These are phyloP conservation scores for Metarhizium anisopliae DNA, from an alignment of 2,329 filamentous ascomycete genomes.

Conservation along the genomic window DNA sequence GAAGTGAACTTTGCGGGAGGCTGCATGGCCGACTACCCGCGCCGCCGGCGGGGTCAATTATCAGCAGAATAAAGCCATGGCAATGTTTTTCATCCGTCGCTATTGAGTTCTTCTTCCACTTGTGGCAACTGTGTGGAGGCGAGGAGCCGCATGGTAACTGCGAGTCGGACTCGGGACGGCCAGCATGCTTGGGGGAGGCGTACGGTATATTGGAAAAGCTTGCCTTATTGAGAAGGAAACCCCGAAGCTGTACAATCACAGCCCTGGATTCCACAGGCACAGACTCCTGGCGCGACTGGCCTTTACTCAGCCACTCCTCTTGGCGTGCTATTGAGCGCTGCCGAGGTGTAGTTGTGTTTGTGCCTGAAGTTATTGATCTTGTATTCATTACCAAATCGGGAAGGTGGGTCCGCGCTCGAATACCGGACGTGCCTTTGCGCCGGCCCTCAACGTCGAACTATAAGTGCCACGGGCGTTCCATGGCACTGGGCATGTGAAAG, in stretches of 20 bases:
- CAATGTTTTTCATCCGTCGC: background rate
- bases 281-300: background rate
- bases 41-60: background rate
- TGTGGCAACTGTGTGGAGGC: background rate
- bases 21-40: background rate
- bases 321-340: background rate
- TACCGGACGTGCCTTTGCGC: background rate
- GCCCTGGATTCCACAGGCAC: background rate
- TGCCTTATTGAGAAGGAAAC: background rate
- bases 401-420: conserved; percentile 3
- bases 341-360: background rate
- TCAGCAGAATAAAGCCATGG: background rate
- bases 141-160: background rate
- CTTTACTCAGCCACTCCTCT: background rate
- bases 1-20: background rate
- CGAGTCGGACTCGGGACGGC: too few species aligned
- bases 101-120: background rate
- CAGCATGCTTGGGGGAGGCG: too few species aligned
- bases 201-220: background rate
- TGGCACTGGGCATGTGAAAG: background rate
- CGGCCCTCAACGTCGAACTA: background rate
- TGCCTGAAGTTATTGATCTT: conserved; percentile 12
- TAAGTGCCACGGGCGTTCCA: background rate
- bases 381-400: conserved; percentile 17
- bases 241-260: background rate